Base-by-base conservation (phyloP, 352 stramenopile genomes). In the Phytopythium chamaehyphon region DNA sequence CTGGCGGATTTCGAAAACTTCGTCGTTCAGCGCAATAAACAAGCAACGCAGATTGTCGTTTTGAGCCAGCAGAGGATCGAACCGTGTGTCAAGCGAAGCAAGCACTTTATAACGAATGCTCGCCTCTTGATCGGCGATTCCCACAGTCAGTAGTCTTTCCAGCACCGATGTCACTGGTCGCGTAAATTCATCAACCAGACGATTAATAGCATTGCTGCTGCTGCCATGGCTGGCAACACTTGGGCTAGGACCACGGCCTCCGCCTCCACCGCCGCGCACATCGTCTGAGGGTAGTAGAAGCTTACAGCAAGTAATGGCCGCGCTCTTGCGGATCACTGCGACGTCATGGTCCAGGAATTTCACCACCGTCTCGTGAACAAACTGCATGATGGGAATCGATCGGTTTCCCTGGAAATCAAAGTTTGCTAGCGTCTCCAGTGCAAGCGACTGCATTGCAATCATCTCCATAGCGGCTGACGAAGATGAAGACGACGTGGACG, bases 271-370 rank as follows among this genome's bases (percentile, higher is more conserved):
- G n/a, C 44, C 26, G 1, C 74, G 71, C 42, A 87, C 73, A 73
- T 93, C 80, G 10, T 76, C 78, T 3, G 69, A 64, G 3, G 85
- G 83, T 9, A 95, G 52, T 54, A 93, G 61, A 33, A 95, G 62
- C 54, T 93, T 93, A 59, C 85, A 95, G 47, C 85, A 95, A 19
- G 85, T 95, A 36, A 92, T 84, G n/a, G 85, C 85, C 1, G 85
- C 85, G 38, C 78, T 91, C 40, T 88, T 86, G n/a, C 85, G 85
- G 31, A 95, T 92, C 24, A 73, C 76, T 3, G 83, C 77, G 35
- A 90, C 78, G 40, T 95, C 85, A 51, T 95, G 83, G 36, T 95
- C 85, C 14, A 95, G 66, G 47, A 93, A 95, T 40, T 90, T 93
- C 4, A 93, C 85, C 21, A 95, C 85, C 6, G 76, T 89, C 59